Evolutionary conservation across 805 yeast species (phyloP).

Genomic region (Metschnikowia arizonensis): DNA sequence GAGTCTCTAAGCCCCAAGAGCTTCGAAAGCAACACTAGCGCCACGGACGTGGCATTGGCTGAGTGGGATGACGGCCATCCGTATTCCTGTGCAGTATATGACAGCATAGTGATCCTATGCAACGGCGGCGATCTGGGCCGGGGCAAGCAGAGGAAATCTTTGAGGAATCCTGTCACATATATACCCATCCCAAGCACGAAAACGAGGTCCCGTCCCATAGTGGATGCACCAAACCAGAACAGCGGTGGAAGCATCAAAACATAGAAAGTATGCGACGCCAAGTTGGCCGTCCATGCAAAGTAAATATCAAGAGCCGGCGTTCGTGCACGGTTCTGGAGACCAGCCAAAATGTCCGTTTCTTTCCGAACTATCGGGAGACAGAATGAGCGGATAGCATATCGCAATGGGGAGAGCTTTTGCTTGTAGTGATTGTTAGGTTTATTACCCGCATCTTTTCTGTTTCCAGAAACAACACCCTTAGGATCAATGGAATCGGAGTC

Average conservation of each 20-base stretch:
- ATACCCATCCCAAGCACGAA: conserved; percentile 66
- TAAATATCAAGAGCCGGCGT: conserved; percentile 57
- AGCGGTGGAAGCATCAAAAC: conserved; percentile 84
- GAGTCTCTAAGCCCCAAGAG: conserved; percentile 15
- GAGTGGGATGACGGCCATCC: conserved; percentile 94
- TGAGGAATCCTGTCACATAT: conserved; percentile 65
- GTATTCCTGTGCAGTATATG: conserved; percentile 88
- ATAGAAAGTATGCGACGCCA: conserved; percentile 93
- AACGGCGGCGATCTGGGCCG: conserved; percentile 91
- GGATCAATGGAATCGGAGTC: not conserved
- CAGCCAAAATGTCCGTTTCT: conserved; percentile 61
- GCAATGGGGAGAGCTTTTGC: conserved; percentile 47
- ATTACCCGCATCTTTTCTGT: conserved; percentile 67
- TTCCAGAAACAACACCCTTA: not conserved
- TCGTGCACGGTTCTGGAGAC: conserved; percentile 52
- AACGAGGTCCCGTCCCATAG: conserved; percentile 56
- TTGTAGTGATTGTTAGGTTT: conserved; percentile 62
- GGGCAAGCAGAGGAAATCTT: conserved; percentile 86
- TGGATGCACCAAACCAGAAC: conserved; percentile 69
- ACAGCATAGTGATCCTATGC: conserved; percentile 82
- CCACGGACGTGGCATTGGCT: conserved; percentile 89
- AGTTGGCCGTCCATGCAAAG: conserved; percentile 81
- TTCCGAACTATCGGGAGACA: conserved; percentile 54
- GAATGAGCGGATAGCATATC: conserved; percentile 51
- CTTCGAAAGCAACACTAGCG: conserved; percentile 39